A percentile compares a stretch with the other conserved stretches of the same genome.
phyloP scores from a whole-genome alignment of 2,329 filamentous ascomycete genomes.

The Fusarium longipes region DNA sequence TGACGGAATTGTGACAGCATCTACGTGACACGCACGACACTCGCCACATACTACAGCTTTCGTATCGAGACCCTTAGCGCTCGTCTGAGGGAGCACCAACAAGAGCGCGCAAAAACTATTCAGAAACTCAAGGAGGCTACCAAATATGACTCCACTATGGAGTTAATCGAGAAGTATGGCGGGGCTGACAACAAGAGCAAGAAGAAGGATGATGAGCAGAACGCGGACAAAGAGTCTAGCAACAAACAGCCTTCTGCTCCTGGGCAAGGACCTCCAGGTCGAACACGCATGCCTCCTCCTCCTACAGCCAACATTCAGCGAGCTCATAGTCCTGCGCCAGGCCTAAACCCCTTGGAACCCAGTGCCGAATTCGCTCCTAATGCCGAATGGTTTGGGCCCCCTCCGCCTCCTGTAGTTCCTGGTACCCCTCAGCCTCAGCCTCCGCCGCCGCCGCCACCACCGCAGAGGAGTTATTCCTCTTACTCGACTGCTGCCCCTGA shows the following conservation, averaged over 20 bases:
- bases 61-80: conserved; percentile 77
- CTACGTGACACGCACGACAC: conserved; percentile 74
- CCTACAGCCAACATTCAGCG: conserved; percentile 72
- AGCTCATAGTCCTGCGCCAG: conserved; percentile 47
- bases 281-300: conserved; percentile 67
- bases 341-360: conserved; percentile 51
- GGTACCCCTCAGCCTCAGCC: conserved; percentile 43
- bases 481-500: conserved; percentile 49
- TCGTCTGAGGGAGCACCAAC: conserved; percentile 78
- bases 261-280: conserved; percentile 42
- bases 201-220: conserved; percentile 42
- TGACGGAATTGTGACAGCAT: conserved; percentile 68
- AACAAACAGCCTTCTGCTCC: conserved; percentile 25
- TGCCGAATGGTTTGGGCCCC: conserved; percentile 55
- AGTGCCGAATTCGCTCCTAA: conserved; percentile 80
- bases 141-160: conserved; percentile 93
- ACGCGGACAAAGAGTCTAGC: conserved; percentile 16
- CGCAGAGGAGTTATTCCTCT: conserved; percentile 27
- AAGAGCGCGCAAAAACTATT: conserved; percentile 86
- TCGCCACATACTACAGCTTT: conserved; percentile 81
- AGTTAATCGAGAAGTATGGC: conserved; percentile 94
- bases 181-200: conserved; percentile 64
- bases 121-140: conserved; percentile 95
- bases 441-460: conserved; percentile 16
- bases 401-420: conserved; percentile 56